Conservation (phyloP, 768 basidiomycete genomes). For the Collybia sp. region DNA sequence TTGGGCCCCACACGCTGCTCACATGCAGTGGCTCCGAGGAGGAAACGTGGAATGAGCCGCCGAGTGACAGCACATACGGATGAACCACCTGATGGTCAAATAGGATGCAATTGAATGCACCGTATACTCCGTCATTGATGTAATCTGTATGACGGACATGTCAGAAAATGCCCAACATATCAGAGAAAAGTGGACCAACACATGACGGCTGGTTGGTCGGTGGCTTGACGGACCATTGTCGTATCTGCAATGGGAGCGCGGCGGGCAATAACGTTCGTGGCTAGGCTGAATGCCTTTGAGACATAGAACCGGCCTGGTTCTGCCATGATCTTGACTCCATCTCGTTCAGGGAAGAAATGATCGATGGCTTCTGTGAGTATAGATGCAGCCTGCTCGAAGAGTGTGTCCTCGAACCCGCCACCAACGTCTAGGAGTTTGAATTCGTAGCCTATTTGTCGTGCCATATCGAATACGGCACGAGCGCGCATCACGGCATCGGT, state of each 20-base stretch:
- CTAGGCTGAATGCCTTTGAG: slow-evolving; percentile 86
- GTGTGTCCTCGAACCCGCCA: slow-evolving; percentile 90
- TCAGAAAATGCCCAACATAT: too few relatives aligned
- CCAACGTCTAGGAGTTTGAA: slow-evolving; percentile 91
- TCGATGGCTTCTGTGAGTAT: slow-evolving; percentile 70
- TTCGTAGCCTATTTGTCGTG: slow-evolving; percentile 67
- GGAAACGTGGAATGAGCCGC: slow-evolving; percentile 58
- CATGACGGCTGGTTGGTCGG: slow-evolving; percentile 65
- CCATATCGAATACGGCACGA: slow-evolving; percentile 85
- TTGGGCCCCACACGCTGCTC: slow-evolving; percentile 95
- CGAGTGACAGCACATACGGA: slow-evolving; percentile 74
- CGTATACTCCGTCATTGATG: slow-evolving; percentile 99
- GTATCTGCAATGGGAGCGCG: slow-evolving; percentile 46
- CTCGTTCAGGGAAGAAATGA: slow-evolving; percentile 71
- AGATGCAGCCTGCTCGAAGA: slow-evolving; percentile 76
- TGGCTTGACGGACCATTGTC: slow-evolving; percentile 16
- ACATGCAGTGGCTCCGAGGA: slow-evolving; percentile 36
- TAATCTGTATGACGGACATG: slow-evolving; percentile 58
- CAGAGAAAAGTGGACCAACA: slow-evolving; percentile 53
- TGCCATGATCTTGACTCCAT: slow-evolving; percentile 77
- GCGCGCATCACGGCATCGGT: slow-evolving; percentile 86
- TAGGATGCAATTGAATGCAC: slow-evolving; percentile 93
- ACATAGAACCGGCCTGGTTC: slow-evolving; percentile 97
- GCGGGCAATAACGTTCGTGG: slow-evolving; percentile 89
- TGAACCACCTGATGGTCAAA: slow-evolving; percentile 95